phyloP scores from a whole-genome alignment of 2,329 filamentous ascomycete species.

The Colletotrichum eremochloae region DNA sequence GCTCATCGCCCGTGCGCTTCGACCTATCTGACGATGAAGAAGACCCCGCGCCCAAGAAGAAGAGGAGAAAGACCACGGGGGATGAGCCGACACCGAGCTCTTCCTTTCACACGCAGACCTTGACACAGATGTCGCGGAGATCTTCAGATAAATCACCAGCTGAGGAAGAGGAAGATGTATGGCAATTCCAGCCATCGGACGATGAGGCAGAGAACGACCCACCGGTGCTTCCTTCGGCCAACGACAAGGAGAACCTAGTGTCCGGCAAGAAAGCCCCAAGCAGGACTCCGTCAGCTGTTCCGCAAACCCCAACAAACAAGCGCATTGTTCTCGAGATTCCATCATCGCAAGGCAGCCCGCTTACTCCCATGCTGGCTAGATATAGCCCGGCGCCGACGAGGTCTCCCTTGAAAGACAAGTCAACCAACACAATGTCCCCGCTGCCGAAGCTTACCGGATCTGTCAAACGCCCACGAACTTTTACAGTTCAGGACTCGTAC shows the following conservation, averaged over 20 bases:
- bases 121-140: slow-evolving; percentile 59
- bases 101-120: slow-evolving; percentile 57
- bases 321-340: slow-evolving; percentile 57
- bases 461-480: slow-evolving; percentile 47
- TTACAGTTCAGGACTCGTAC: slow-evolving; percentile 63
- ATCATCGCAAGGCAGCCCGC: slow-evolving; percentile 60
- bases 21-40: slow-evolving; percentile 47
- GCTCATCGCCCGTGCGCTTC: slow-evolving; percentile 42
- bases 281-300: slow-evolving; percentile 50
- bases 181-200: slow-evolving; percentile 55
- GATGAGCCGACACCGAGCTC: slow-evolving; percentile 48
- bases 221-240: slow-evolving; percentile 55
- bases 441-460: slow-evolving; percentile 26
- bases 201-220: slow-evolving; percentile 50
- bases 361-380: slow-evolving; percentile 55
- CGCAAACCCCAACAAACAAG: slow-evolving; percentile 57
- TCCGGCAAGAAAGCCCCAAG: slow-evolving; percentile 46
- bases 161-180: slow-evolving; percentile 29
- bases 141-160: slow-evolving; percentile 53
- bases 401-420: slow-evolving; percentile 57
- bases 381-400: slow-evolving; percentile 52
- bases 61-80: slow-evolving; percentile 49
- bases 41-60: slow-evolving; percentile 25
- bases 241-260: slow-evolving; percentile 48
- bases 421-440: slow-evolving; percentile 45